Evolutionary conservation across 2,329 filamentous ascomycete genomes (phyloP), one percentile per base, ranked within the genome.

Genomic region (Botrytis porri): DNA sequence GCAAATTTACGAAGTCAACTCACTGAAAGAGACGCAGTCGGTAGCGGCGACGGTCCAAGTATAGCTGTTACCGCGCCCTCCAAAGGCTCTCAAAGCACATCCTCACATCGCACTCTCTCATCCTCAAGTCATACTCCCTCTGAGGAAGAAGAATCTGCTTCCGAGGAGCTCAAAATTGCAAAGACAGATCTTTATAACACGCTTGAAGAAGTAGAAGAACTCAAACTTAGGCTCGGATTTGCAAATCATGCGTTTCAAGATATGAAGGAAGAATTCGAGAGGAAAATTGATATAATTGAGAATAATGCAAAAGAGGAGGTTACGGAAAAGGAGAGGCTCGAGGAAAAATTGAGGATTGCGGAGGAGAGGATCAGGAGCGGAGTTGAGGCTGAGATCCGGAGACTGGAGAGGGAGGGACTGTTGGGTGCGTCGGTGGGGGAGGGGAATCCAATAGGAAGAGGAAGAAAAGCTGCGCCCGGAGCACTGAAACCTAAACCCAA

Each of bases 121-220:
- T 4, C 9, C 51, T 54, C 51, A 54, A 54, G 51, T 57, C n/a
- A 57, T n/a, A 57, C n/a, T 29, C 14, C 18, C 14, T 57, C 51
- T 16, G 51, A 57, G 12, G n/a, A 57, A 57, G n/a, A n/a, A 22
- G 39, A 43, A 60, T 61, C 41, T 7, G 51, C 39, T 10, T 57
- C 29, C 9, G 54, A 61, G 32, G 54, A 72, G n/a, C 29, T 69
- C 8, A 59, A 41, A 57, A 43, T 20, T 0, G 39, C 39, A 22
- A 69, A 60, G 37, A 51, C n/a, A 22, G 63, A 72, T 39, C 70
- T 72, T 9, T 72, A 72, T 18, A 72, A 72, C 20, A 60, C 70
- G 20, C 51, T 72, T 5, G 54, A 72, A 60, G 70, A 72, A 61
- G 65, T 66, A 32, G 70, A 72, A 48, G 70, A 69, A 39, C 32